Percentiles rank a stretch among this genome's conserved stretches.
These are phyloP conservation scores for Nannizziopsis arthrosporioides DNA, from an alignment of 2,329 filamentous ascomycete genomes.

Conservation along the genomic window DNA sequence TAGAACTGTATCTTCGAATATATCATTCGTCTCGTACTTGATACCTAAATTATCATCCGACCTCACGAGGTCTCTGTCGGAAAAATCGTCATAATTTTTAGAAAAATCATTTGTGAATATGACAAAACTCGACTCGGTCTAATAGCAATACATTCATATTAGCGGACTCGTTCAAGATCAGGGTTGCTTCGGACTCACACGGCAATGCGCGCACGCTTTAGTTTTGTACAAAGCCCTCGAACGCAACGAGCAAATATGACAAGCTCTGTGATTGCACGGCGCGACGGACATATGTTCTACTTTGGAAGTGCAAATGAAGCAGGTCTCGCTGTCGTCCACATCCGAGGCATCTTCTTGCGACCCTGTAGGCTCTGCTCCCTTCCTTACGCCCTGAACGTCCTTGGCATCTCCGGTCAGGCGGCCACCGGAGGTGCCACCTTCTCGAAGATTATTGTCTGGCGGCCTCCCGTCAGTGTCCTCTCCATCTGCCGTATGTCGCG, in stretches of 20 bases:
- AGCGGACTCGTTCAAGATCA: not conserved
- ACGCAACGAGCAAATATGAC: slow-evolving; percentile 86
- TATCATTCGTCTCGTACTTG: slow-evolving; percentile 76
- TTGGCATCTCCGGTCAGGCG: slow-evolving; percentile 39
- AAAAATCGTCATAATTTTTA: slow-evolving; percentile 80
- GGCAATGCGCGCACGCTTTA: slow-evolving; percentile 90
- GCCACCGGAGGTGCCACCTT: slow-evolving; percentile 35
- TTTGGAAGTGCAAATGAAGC: slow-evolving; percentile 92
- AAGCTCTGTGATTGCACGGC: slow-evolving; percentile 92
- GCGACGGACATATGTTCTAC: slow-evolving; percentile 79
- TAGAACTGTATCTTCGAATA: slow-evolving; percentile 80
- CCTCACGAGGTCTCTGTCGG: slow-evolving; percentile 58
- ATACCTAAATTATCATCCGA: slow-evolving; percentile 81
- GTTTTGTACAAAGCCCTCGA: slow-evolving; percentile 92
- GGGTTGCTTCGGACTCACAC: slow-evolving; percentile 47
- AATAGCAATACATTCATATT: not conserved
- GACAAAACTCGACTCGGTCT: slow-evolving; percentile 51
- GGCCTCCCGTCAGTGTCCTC: slow-evolving; percentile 30
- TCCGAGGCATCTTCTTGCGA: slow-evolving; percentile 29
- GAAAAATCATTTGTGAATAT: slow-evolving; percentile 79
- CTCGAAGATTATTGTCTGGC: slow-evolving; percentile 27
- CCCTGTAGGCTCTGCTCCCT: slow-evolving; percentile 11
- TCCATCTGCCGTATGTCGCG: not conserved
- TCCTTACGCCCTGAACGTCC: slow-evolving; percentile 23
- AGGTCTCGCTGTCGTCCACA: slow-evolving; percentile 63